Evolutionary conservation across 2,329 filamentous ascomycete genomes (phyloP), one percentile per base, ranked within the genome.

Genomic region (Penicillium vulpinum): DNA sequence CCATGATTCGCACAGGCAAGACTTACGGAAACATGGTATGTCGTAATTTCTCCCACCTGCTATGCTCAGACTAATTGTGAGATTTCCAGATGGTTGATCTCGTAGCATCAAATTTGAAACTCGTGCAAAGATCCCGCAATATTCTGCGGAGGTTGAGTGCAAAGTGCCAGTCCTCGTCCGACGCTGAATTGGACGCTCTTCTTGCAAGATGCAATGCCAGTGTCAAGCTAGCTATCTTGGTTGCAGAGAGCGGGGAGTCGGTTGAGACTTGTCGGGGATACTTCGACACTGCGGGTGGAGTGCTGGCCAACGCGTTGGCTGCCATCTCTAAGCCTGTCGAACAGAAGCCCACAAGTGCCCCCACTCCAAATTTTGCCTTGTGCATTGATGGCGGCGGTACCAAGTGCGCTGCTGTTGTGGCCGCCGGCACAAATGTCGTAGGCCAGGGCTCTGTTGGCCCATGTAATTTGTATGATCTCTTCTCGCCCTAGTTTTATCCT

Each of bases 361-460:
- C 9, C 6, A 31, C 21, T 7, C n/a, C 43, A 15, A 33, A 24
- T 2, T 61, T 65, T 29, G 67, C 73, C 4, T 63, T 79, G 2
- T 78, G 76, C 36, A 68, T 79, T 18, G 77, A 79, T 62, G 76
- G 75, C 0, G 77, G 77, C 16, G 77, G 76, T 0, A 76, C 69
- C 3, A 78, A 77, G 57, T 78, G 76, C 56, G 75, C 73, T 21
- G 77, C 76, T n/a, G 69, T 68, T 2, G 56, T 76, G 11, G 56
- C 73, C 5, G 65, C 68, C 16, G 51, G 54, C 1, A 51, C 64
- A 18, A 71, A 71, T 2, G 44, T 60, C 5, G 48, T 62, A 0
- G 70, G 68, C 2, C 61, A 61, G 24, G 75, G 75, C 5, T 67
- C 64, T 31, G 67, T 71, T 35, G 74, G 75, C 2, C 67, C 74